These are phyloP conservation scores for Colletotrichum sp. DNA, from an alignment of 2,329 filamentous ascomycete genomes.

Conservation along the genomic window DNA sequence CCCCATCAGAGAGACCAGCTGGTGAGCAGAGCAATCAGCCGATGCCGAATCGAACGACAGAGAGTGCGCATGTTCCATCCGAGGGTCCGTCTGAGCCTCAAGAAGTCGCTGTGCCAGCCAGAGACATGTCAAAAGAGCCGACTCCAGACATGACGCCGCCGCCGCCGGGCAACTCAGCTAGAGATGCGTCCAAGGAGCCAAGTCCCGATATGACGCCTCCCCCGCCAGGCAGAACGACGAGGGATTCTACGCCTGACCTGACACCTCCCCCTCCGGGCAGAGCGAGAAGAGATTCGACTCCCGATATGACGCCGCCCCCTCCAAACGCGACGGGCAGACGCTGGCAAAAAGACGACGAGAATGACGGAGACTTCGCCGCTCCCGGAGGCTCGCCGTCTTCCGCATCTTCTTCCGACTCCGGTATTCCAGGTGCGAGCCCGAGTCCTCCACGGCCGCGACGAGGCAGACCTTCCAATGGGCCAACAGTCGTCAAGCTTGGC, in stretches of 20 bases:
- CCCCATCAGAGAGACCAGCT: neutral
- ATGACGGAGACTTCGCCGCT: neutral
- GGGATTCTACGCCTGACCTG: neutral
- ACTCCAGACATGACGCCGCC: neutral
- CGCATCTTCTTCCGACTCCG: slow-evolving; percentile 3
- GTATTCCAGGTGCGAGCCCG: slow-evolving; percentile 5
- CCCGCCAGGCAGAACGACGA: neutral
- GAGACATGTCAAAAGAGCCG: neutral
- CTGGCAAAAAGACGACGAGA: neutral
- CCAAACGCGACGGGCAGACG: neutral
- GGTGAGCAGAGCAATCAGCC: neutral
- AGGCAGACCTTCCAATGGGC: neutral
- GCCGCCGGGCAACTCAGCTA: neutral
- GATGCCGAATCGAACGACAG: neutral
- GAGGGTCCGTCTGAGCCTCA: neutral
- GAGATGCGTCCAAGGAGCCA: neutral
- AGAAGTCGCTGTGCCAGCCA: neutral
- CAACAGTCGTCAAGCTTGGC: slow-evolving; percentile 19
- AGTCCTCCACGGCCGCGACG: slow-evolving; percentile 3
- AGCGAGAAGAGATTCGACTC: neutral
- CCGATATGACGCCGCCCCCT: slow-evolving; percentile 2
- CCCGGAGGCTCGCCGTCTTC: neutral
- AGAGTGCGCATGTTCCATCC: neutral
- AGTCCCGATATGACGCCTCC: neutral
- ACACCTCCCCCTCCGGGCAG: neutral